A percentile compares a stretch with the other conserved stretches of the same genome.
Evolutionary conservation across 345 rosid species (phyloP).

Genomic region (Erodium maritimum): DNA sequence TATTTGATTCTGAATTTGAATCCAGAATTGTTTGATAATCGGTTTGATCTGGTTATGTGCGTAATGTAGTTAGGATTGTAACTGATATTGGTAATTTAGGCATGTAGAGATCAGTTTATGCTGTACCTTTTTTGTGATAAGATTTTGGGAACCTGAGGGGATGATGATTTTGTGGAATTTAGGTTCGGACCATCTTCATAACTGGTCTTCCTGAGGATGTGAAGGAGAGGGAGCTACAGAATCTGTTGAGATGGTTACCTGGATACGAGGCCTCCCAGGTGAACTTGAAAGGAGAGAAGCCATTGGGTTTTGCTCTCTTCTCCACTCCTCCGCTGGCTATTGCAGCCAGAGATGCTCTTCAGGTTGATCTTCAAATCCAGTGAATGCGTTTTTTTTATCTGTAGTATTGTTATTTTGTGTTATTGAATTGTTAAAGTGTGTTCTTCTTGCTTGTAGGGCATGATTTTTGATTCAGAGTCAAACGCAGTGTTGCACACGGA

Average conservation of each 20-base stretch:
- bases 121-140: not conserved
- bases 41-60: too few species aligned
- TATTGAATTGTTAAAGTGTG: not conserved
- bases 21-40: not conserved
- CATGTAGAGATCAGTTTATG: not conserved
- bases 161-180: not conserved
- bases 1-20: not conserved
- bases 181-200: constrained; percentile 88
- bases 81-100: not conserved
- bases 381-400: not conserved
- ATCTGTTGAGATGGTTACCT: constrained; percentile 87
- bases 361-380: constrained; percentile 29
- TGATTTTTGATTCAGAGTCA: constrained; percentile 79
- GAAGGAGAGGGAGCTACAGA: constrained; percentile 87
- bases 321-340: constrained; percentile 54
- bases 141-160: not conserved
- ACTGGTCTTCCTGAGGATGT: constrained; percentile 93
- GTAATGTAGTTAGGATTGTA: too few species aligned
- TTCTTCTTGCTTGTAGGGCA: constrained; percentile 32
- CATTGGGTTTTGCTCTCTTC: constrained; percentile 98
- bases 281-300: constrained; percentile 83
- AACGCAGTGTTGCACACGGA: constrained; percentile 84
- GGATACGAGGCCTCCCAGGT: constrained; percentile 98
- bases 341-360: constrained; percentile 86
- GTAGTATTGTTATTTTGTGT: not conserved